Base-by-base conservation (phyloP, 176 grass and related monocot genomes). In the Pharus latifolius region DNA sequence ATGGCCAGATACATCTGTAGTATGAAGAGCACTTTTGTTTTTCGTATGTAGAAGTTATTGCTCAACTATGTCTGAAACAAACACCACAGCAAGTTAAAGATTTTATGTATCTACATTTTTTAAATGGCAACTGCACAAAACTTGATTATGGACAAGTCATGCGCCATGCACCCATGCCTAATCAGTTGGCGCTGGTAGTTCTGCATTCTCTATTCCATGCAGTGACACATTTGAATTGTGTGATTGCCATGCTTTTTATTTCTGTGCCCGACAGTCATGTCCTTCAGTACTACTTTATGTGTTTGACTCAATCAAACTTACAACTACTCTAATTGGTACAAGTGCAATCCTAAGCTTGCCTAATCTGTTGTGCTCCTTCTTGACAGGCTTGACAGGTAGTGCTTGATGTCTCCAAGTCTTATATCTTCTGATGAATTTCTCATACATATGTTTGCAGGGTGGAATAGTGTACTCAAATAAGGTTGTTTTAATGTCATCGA, bases 391-490 rank as follows among this genome's bases (percentile, higher is more conserved):
- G 12, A 19, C n/a, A n/a, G n/a, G n/a, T n/a, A 19, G 10, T 0
- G 30, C 30, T 40, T 60, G 32, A 61, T 40, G 9, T 17, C 65
- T 46, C 50, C 22, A 44, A 33, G 56, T 28, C 17, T 9, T 43
- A 61, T 32, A 68, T 29, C 1, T 65, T 41, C 38, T 14, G 38
- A 55, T 38, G 42, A 63, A 27, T 31, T 72, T 31, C 52, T 77
- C 27, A 17, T 49, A 26, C 75, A 31, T 65, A 82, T 83, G 37
- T 62, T 77, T 75, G n/a, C 70, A 88, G 85, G 85, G 85, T 17
- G 85, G 85, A 30, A 83, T 88, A 60, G 63, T 83, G 75, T 88
- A 88, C 70, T 83, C 85, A 46, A 88, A 88, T 83, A 88, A 75
- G 74, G 80, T 88, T 27, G 5, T 84, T 65, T 40, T 88, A 52